phyloP scores from a whole-genome alignment of 345 rosid genomes.

The Populus ilicifolia region DNA sequence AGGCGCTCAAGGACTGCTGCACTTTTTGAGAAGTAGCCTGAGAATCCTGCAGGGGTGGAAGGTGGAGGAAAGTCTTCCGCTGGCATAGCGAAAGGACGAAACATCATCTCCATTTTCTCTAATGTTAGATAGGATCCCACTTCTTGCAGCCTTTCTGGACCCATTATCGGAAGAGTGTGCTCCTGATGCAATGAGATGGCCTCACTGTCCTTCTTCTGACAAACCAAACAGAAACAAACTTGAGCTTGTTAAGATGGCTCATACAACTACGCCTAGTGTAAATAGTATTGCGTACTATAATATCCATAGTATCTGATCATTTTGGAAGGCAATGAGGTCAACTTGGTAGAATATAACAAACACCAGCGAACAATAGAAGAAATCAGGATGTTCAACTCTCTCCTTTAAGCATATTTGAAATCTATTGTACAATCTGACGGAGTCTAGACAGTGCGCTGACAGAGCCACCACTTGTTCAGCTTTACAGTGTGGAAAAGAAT shows the following conservation, averaged over 20 bases:
- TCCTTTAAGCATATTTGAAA: not conserved
- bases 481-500: not conserved
- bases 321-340: not conserved
- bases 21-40: slow-evolving; percentile 91
- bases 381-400: not conserved
- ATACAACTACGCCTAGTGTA: not conserved
- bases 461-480: not conserved
- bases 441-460: not conserved
- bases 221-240: not conserved
- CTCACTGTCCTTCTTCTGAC: slow-evolving; percentile 60
- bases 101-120: slow-evolving; percentile 90
- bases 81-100: slow-evolving; percentile 94
- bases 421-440: not conserved
- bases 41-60: slow-evolving; percentile 80
- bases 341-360: not conserved
- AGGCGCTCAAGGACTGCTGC: slow-evolving; percentile 69
- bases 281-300: not conserved
- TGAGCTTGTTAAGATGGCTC: not conserved
- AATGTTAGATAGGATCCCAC: slow-evolving; percentile 75
- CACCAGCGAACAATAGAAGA: not conserved
- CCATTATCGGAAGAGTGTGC: slow-evolving; percentile 95
- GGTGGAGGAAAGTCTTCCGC: slow-evolving; percentile 98
- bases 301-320: not conserved
- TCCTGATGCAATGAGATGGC: slow-evolving; percentile 76
- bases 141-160: slow-evolving; percentile 97